Percentiles rank a stretch among this genome's conserved stretches.
Evolutionary conservation across 78 protist species (phyloP).

Genomic region (Isochrysis galbana): DNA sequence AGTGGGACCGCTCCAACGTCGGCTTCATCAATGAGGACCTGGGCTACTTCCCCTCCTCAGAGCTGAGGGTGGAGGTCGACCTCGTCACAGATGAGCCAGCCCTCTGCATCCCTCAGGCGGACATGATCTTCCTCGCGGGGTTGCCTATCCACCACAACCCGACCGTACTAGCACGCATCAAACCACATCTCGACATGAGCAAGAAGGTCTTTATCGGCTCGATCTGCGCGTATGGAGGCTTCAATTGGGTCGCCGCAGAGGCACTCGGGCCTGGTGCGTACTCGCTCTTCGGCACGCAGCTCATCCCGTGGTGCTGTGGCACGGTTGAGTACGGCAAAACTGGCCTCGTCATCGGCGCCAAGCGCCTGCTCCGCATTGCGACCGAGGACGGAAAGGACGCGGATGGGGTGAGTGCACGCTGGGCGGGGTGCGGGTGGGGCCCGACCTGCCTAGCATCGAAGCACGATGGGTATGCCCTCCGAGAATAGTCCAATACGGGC

Average conservation of each 20-base stretch:
- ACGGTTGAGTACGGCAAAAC: not conserved
- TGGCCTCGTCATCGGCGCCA: constrained; percentile 13
- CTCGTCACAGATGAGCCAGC: not conserved
- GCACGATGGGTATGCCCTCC: too few species aligned
- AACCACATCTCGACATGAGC: not conserved
- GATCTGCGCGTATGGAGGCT: constrained; percentile 30
- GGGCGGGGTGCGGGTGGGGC: too few species aligned
- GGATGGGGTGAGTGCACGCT: not conserved
- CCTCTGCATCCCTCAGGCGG: not conserved
- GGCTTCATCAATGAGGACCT: constrained; percentile 4
- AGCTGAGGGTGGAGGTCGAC: not conserved
- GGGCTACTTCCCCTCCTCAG: not conserved
- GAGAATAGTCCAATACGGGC: too few species aligned
- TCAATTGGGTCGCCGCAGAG: constrained; percentile 28
- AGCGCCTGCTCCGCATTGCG: constrained; percentile 20
- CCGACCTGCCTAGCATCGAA: too few species aligned
- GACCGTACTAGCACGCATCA: not conserved
- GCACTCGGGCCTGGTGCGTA: not conserved
- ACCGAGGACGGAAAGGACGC: not conserved
- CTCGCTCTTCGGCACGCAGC: constrained; percentile 30
- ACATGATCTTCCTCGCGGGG: constrained; percentile 9
- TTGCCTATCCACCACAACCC: constrained; percentile 35
- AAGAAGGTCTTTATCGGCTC: constrained; percentile 10
- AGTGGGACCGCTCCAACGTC: not conserved
- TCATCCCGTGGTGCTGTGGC: constrained; percentile 37